phyloP scores from a whole-genome alignment of 345 rosid genomes.

The Hibiscus trionum region DNA sequence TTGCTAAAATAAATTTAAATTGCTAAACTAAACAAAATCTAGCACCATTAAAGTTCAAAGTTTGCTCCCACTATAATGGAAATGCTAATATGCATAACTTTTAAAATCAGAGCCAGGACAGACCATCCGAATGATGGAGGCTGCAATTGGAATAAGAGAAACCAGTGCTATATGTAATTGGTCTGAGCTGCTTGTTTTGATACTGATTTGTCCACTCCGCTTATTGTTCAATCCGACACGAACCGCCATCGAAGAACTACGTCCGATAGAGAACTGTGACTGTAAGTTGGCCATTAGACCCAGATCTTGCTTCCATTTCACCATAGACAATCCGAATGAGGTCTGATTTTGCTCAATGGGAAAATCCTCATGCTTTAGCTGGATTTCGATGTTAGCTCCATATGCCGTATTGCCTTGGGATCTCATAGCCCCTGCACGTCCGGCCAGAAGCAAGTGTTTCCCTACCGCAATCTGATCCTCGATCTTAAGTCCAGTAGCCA shows the following conservation, averaged over 20 bases:
- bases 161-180: conserved; percentile 26
- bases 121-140: conserved; percentile 19
- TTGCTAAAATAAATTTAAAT: too few species aligned
- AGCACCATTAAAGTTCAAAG: too few species aligned
- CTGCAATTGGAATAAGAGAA: conserved; percentile 28
- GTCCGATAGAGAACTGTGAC: conserved; percentile 32
- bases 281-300: conserved; percentile 30
- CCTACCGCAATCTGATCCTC: conserved; percentile 34
- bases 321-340: conserved; percentile 24
- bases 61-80: not conserved
- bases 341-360: conserved; percentile 27
- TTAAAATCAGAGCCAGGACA: conserved; percentile 11
- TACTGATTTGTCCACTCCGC: conserved; percentile 30
- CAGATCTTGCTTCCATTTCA: conserved; percentile 30
- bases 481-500: conserved; percentile 35
- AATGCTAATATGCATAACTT: conserved; percentile 1
- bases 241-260: conserved; percentile 25
- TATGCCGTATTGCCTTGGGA: conserved; percentile 24
- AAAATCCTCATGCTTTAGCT: conserved; percentile 27
- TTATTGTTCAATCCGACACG: conserved; percentile 36
- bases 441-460: conserved; percentile 22
- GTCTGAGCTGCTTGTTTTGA: conserved; percentile 39
- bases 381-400: conserved; percentile 33
- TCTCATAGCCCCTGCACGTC: conserved; percentile 29
- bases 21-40: too few species aligned